A percentile compares a stretch with the other conserved stretches of the same genome.
phyloP scores from a whole-genome alignment of 257 asterid genomes.

The Avicennia marina region DNA sequence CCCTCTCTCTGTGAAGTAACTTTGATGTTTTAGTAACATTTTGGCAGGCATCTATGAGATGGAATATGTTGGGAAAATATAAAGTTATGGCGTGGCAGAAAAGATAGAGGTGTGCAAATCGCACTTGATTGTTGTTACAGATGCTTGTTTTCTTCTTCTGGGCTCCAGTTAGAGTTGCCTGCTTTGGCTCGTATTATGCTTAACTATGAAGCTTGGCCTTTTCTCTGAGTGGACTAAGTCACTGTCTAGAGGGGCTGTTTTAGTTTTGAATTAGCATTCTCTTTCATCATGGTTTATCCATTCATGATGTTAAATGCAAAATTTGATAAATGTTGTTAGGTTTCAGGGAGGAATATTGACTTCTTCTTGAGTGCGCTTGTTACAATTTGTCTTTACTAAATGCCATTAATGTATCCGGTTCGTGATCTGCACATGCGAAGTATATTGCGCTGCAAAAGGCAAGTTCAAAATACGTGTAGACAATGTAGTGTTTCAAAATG shows the following conservation, averaged over 20 bases:
- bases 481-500: no score
- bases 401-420: no score
- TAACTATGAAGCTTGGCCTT: slow-evolving; percentile 33
- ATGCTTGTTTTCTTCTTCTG: slow-evolving; percentile 82
- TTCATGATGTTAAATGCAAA: not conserved
- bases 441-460: no score
- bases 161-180: slow-evolving; percentile 63
- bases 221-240: not conserved
- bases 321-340: not conserved
- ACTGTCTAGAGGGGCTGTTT: not conserved
- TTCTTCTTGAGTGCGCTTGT: no score
- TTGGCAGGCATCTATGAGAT: slow-evolving; percentile 52
- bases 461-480: no score
- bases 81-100: slow-evolving; percentile 36
- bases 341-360: slow-evolving; percentile 10
- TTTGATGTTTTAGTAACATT: slow-evolving; percentile 27
- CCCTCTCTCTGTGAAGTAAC: not conserved
- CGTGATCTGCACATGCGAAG: no score
- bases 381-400: no score
- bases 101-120: slow-evolving; percentile 50
- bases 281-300: not conserved
- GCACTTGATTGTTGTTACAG: slow-evolving; percentile 70
- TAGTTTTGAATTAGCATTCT: not conserved
- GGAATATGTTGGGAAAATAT: slow-evolving; percentile 51
- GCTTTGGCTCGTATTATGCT: slow-evolving; percentile 63